phyloP scores from a whole-genome alignment of 768 basidiomycete genomes.

The Cyclocybe cylindracea region DNA sequence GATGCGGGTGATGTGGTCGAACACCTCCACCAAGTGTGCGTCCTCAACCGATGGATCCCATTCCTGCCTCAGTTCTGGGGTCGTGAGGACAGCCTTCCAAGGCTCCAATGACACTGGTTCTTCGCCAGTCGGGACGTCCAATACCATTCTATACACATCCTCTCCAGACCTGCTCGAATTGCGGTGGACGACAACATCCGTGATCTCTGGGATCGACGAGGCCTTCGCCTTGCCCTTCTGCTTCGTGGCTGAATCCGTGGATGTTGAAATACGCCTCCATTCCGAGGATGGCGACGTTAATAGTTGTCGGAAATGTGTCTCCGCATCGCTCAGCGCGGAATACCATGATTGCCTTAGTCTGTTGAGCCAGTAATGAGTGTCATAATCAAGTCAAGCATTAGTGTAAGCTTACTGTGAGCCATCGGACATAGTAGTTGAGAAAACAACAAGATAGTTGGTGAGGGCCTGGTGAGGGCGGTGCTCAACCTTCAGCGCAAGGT shows the following conservation, averaged over 20 bases:
- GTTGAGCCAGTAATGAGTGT: not conserved
- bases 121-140: conserved; percentile 75
- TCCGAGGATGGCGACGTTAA: conserved; percentile 72
- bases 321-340: conserved; percentile 70
- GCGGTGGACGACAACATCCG: conserved; percentile 80
- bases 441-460: conserved; percentile 1
- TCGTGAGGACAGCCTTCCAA: conserved; percentile 80
- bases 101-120: conserved; percentile 67
- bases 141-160: conserved; percentile 75
- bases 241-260: conserved; percentile 35
- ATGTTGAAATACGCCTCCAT: conserved; percentile 79
- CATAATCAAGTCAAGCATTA: not conserved
- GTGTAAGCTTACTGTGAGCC: conserved; percentile 25
- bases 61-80: conserved; percentile 85
- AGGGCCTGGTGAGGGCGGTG: too few relatives aligned
- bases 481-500: too few relatives aligned
- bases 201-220: conserved; percentile 55
- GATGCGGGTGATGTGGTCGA: conserved; percentile 85
- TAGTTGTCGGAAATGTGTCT: conserved; percentile 75
- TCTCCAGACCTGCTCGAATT: conserved; percentile 70
- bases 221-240: conserved; percentile 66
- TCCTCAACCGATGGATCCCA: conserved; percentile 95
- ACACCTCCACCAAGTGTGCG: conserved; percentile 79
- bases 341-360: conserved; percentile 87
- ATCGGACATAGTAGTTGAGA: conserved; percentile 29